Evolutionary conservation across 805 yeast species (phyloP).

Genomic region (Yamadazyma paraphyllophila): DNA sequence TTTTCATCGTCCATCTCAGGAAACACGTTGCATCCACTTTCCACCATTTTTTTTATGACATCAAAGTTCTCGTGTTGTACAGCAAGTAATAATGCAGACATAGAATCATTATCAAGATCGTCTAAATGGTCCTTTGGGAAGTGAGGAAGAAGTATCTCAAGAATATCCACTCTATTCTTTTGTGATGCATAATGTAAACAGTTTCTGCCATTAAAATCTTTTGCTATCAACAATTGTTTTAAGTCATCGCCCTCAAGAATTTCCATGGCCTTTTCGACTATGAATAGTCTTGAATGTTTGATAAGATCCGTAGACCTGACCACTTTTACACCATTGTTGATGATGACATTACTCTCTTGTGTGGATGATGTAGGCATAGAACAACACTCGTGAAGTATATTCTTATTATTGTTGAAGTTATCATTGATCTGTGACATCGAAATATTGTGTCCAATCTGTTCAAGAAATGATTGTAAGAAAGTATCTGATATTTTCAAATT

Average conservation of each 20-base stretch:
- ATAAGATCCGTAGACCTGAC: conserved; percentile 35
- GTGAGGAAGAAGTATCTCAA: conserved; percentile 40
- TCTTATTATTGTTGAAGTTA: conserved; percentile 51
- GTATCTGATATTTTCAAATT: conserved; percentile 64
- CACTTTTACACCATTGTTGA: conserved; percentile 42
- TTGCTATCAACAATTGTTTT: conserved; percentile 27
- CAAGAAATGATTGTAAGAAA: conserved; percentile 51
- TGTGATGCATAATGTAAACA: conserved; percentile 86
- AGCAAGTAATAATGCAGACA: conserved; percentile 80
- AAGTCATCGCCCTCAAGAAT: conserved; percentile 17
- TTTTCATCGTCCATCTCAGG: conserved; percentile 48
- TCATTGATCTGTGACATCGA: conserved; percentile 69
- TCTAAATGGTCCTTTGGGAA: conserved; percentile 41
- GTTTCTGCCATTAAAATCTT: conserved; percentile 71
- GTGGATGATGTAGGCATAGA: conserved; percentile 37
- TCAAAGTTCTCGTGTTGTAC: conserved; percentile 64
- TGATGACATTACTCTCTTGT: conserved; percentile 34
- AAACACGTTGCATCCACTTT: conserved; percentile 33
- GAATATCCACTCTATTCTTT: conserved; percentile 45
- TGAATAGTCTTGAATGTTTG: conserved; percentile 36
- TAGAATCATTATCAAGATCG: conserved; percentile 66
- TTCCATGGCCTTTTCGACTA: conserved; percentile 33
- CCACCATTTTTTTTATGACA: conserved; percentile 30
- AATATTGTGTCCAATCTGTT: conserved; percentile 44
- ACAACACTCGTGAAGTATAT: conserved; percentile 69